Base-by-base conservation (phyloP, 169 alveolate genomes). In the Cystoisospora suis region DNA sequence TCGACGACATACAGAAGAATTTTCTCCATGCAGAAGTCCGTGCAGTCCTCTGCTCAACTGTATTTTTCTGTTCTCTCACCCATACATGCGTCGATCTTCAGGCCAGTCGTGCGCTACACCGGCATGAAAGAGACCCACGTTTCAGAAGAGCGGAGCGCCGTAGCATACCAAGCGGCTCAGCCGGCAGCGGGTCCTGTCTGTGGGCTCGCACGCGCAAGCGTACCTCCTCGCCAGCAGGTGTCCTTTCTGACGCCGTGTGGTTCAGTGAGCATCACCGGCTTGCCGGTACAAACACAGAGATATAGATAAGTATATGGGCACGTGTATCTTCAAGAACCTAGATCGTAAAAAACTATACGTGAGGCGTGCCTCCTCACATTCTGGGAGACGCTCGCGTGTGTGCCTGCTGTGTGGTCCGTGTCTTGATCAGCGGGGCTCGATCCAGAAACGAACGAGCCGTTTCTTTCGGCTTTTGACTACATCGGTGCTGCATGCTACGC, bases 401-500 rank as follows among this genome's bases (percentile, higher is more conserved):
- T n/a, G n/a, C n/a, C n/a, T n/a, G n/a, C n/a, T n/a, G n/a, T n/a
- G n/a, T n/a, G n/a, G n/a, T 34, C 45, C 15, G 29, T 29, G 29
- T 2, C 38, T 69, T 20, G 23, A 17, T 46, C 53, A 34, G 92
- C 93, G 0, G 93, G 93, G 6, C 46, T 89, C 27, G 75, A 90
- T 44, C 79, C 79, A 0, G 56, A 56, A 75, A 81, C 81, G 75
- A 59, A 45, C 59, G 29, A 80, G 59, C 93, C 93, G 40, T 79
- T 83, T 70, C 53, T 93, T 44, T 59, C 93, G 7, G 91, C 89
- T 17, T 93, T 86, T 75, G 95, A 93, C 86, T 93, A 75, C 93
- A 93, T 93, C 65, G 95, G 95, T n/a, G 91, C 94, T 40, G 87
- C 86, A 4, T 87, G 93, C 56, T 29, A 89, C 12, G 94, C 95